These are phyloP conservation scores for Xylaria sp. DNA, from an alignment of 2,329 filamentous ascomycete genomes.

Conservation along the genomic window DNA sequence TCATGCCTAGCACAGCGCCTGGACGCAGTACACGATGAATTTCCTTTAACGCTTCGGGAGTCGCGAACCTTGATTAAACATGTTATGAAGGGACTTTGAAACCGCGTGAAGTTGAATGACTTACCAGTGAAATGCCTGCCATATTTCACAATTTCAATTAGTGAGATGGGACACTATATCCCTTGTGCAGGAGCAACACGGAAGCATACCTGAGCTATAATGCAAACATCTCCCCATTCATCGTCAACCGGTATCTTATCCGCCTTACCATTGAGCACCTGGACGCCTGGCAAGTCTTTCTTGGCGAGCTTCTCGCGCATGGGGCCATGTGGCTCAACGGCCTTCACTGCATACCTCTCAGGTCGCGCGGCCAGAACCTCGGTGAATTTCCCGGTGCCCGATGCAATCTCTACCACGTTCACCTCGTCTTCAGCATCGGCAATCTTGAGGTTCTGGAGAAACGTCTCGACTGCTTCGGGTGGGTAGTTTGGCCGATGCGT, in stretches of 20 bases:
- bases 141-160: slow-evolving; percentile 30
- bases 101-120: slow-evolving; percentile 27
- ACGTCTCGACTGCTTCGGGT: slow-evolving; percentile 63
- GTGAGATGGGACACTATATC: background rate
- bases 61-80: slow-evolving; percentile 70
- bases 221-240: slow-evolving; percentile 71
- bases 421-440: slow-evolving; percentile 58
- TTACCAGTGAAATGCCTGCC: slow-evolving; percentile 63
- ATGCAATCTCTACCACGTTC: slow-evolving; percentile 71
- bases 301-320: slow-evolving; percentile 71
- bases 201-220: slow-evolving; percentile 71
- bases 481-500: slow-evolving; percentile 75
- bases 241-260: slow-evolving; percentile 65
- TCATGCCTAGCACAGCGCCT: slow-evolving; percentile 69
- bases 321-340: slow-evolving; percentile 72
- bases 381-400: slow-evolving; percentile 78
- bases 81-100: slow-evolving; percentile 13
- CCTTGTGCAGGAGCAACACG: background rate
- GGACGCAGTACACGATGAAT: slow-evolving; percentile 74
- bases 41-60: slow-evolving; percentile 68
- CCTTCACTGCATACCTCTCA: slow-evolving; percentile 69
- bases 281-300: slow-evolving; percentile 68
- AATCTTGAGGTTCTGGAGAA: slow-evolving; percentile 68
- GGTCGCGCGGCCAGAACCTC: slow-evolving; percentile 67
- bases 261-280: slow-evolving; percentile 67